Percentiles rank a stretch among this genome's conserved stretches.
Evolutionary conservation across 2,329 filamentous ascomycete genomes (phyloP).

Genomic region (Fusarium robinianum): DNA sequence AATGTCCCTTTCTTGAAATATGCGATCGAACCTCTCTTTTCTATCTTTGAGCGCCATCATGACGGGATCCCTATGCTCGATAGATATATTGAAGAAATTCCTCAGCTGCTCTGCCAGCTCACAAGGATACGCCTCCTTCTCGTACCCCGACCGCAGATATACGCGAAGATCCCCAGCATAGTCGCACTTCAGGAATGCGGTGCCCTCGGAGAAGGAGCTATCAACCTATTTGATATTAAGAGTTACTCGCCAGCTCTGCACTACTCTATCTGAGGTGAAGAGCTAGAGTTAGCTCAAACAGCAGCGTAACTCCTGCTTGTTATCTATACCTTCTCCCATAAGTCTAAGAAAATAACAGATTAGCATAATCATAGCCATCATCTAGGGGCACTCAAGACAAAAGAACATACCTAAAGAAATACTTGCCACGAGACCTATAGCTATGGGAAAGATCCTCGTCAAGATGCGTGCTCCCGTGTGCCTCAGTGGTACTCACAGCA

Average conservation of each 20-base stretch:
- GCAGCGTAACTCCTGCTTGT: not conserved
- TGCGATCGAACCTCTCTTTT: not conserved
- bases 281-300: slow-evolving; percentile 2
- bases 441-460: slow-evolving; percentile 2
- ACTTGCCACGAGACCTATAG: slow-evolving; percentile 1
- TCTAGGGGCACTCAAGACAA: not conserved
- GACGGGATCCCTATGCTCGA: slow-evolving; percentile 2
- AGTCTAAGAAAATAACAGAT: slow-evolving; percentile 1
- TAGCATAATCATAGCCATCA: not conserved
- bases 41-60: not conserved
- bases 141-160: slow-evolving; percentile 5
- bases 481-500: slow-evolving; percentile 2
- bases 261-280: not conserved
- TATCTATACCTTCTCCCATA: not conserved
- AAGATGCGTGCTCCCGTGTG: not conserved
- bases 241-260: slow-evolving; percentile 8
- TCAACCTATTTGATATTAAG: not conserved
- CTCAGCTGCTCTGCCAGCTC: slow-evolving; percentile 10
- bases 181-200: slow-evolving; percentile 6
- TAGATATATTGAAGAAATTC: slow-evolving; percentile 2
- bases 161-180: slow-evolving; percentile 3
- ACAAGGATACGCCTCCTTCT: slow-evolving; percentile 1
- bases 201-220: slow-evolving; percentile 5
- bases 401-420: slow-evolving; percentile 3
- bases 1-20: slow-evolving; percentile 9